Base-by-base conservation (phyloP, 805 yeast genomes). In the Lipomyces sp. region DNA sequence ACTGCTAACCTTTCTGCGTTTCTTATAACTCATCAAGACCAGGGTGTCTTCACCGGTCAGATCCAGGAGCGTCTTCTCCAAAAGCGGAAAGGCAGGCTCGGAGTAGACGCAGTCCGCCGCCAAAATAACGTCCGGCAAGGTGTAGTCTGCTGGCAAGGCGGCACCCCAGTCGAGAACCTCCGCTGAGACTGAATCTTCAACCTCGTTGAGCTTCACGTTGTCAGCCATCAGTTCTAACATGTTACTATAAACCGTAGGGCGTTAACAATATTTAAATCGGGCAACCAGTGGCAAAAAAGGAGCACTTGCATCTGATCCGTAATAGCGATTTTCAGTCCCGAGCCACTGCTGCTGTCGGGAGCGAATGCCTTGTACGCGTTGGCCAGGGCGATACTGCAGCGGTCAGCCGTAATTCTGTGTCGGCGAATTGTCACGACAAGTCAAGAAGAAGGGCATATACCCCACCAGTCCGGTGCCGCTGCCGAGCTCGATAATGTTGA, bases 61-160 rank as follows among this genome's bases (percentile, higher is more conserved):
- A 51, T 77, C 78, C 32, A 77, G 51, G 28, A 79, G 63, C 0
- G 83, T 79, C 51, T 68, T 64, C 45, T 76, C 78, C 34, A 79
- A 61, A 36, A 78, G 59, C 3, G 80, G 81, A 59, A 80, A 79
- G 2, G 81, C 80, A 8, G 67, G 61, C 57, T 78, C 83, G 24
- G 76, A 66, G 51, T 79, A 79, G 13, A 80, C 83, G 63, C 83
- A 79, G 62, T 79, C 84, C 0, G 83, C 83, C 4, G 83, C 83
- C 22, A 79, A 60, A 2, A 79, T 64, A 4, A 78, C 64, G 62
- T 78, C 81, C 4, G 63, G 66, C 0, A 59, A 60, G 10, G 55
- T 34, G 10, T 73, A 66, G 45, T 68, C 70, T 0, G 57, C 66
- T 4, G 78, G 77, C 11, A 74, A 53, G 1, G 61, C 60, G 19